Conservation (phyloP, 2,329 filamentous ascomycete species). For the Cercospora sojina region DNA sequence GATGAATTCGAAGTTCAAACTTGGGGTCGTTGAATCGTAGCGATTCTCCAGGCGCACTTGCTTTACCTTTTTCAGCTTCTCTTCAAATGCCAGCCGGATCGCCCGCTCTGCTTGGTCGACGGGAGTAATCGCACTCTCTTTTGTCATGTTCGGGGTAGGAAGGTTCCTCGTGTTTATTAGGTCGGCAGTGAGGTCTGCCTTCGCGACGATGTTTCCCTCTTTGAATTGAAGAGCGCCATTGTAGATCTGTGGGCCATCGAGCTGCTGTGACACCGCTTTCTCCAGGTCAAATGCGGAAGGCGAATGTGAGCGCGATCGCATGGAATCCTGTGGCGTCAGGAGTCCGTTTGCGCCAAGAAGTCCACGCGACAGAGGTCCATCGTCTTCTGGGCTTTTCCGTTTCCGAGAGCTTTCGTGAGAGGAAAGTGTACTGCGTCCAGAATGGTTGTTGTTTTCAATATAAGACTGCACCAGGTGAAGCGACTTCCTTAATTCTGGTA, state of each 20-base stretch:
- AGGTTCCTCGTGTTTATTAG: constrained; percentile 34
- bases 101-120: constrained; percentile 37
- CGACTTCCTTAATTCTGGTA: constrained; percentile 42
- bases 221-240: constrained; percentile 43
- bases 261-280: neutral
- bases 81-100: constrained; percentile 43
- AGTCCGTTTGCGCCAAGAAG: constrained; percentile 17
- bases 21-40: constrained; percentile 55
- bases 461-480: constrained; percentile 47
- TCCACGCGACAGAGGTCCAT: constrained; percentile 22
- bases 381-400: constrained; percentile 30
- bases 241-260: constrained; percentile 36
- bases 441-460: constrained; percentile 28
- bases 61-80: constrained; percentile 33
- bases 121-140: constrained; percentile 32
- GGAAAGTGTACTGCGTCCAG: constrained; percentile 18
- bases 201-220: constrained; percentile 41
- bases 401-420: constrained; percentile 22
- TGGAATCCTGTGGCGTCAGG: constrained; percentile 22
- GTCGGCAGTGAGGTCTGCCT: neutral
- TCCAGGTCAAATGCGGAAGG: constrained; percentile 9
- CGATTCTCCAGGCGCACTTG: constrained; percentile 52
- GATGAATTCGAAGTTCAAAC: constrained; percentile 68
- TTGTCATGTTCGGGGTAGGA: constrained; percentile 41
- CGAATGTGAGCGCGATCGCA: constrained; percentile 12